These are phyloP conservation scores for Trichoderma oligosporum DNA, from an alignment of 2,329 filamentous ascomycete species.

Conservation along the genomic window DNA sequence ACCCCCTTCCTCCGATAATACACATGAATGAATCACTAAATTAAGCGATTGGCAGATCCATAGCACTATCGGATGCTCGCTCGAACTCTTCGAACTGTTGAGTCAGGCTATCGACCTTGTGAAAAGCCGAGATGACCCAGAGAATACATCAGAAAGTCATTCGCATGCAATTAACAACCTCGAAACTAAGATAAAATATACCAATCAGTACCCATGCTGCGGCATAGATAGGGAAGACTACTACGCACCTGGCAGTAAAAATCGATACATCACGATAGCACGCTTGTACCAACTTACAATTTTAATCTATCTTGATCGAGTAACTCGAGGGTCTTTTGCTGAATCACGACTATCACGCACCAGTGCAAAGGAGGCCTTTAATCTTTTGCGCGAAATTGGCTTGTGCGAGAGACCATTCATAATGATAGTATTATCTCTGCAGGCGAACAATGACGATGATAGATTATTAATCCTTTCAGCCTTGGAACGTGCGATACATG, in stretches of 20 bases:
- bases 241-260: constrained; percentile 7
- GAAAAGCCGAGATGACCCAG: neutral
- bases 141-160: neutral
- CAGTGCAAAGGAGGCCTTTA: constrained; percentile 6
- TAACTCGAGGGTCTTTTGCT: constrained; percentile 4
- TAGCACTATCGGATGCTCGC: constrained; percentile 13
- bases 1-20: no score
- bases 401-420: constrained; percentile 14
- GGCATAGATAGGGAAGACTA: constrained; percentile 18
- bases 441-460: constrained; percentile 6
- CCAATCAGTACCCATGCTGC: constrained; percentile 2
- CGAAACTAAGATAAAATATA: neutral
- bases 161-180: constrained; percentile 3
- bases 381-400: neutral
- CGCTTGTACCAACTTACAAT: constrained; percentile 16
- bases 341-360: constrained; percentile 8
- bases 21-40: neutral
- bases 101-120: constrained; percentile 7
- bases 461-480: constrained; percentile 2
- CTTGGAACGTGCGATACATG: neutral
- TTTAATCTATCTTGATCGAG: constrained; percentile 18
- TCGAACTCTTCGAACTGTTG: constrained; percentile 13
- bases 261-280: constrained; percentile 7
- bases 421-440: constrained; percentile 11
- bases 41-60: neutral